Percentiles rank a stretch among this genome's conserved stretches.
Conservation (phyloP, 106 monocot species). For the Dactylorhiza incarnata region DNA sequence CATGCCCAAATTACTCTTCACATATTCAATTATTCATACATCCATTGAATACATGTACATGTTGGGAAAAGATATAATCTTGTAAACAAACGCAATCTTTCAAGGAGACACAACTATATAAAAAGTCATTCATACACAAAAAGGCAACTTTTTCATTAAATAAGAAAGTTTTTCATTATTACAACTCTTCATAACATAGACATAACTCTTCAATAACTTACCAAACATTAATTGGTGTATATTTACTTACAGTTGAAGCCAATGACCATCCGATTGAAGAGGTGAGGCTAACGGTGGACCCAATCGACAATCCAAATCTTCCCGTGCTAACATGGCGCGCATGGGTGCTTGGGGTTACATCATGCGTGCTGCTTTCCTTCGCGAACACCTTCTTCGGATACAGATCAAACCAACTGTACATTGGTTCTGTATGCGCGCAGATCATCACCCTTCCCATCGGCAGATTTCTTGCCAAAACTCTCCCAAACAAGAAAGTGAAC, state of each 20-base stretch:
- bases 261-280: slow-evolving; percentile 22
- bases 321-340: slow-evolving; percentile 14
- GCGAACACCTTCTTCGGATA: no score
- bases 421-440: slow-evolving; percentile 13
- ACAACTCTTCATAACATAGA: no score
- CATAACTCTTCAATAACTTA: background rate
- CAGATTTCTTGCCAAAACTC: slow-evolving; percentile 13
- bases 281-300: slow-evolving; percentile 18
- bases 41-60: background rate
- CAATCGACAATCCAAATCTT: slow-evolving; percentile 14
- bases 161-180: no score
- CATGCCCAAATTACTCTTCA: no score
- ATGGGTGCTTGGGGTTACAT: slow-evolving; percentile 11
- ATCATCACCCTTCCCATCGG: slow-evolving; percentile 18
- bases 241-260: background rate
- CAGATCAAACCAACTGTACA: background rate
- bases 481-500: slow-evolving; percentile 6
- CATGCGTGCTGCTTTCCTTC: slow-evolving; percentile 16
- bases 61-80: background rate
- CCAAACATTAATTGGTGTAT: background rate
- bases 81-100: no score
- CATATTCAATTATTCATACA: background rate
- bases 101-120: background rate
- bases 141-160: background rate
- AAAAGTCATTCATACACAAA: background rate